Evolutionary conservation across 495 filamentous ascomycete genomes (phyloP).

Genomic region (Glutinoglossum americanum): DNA sequence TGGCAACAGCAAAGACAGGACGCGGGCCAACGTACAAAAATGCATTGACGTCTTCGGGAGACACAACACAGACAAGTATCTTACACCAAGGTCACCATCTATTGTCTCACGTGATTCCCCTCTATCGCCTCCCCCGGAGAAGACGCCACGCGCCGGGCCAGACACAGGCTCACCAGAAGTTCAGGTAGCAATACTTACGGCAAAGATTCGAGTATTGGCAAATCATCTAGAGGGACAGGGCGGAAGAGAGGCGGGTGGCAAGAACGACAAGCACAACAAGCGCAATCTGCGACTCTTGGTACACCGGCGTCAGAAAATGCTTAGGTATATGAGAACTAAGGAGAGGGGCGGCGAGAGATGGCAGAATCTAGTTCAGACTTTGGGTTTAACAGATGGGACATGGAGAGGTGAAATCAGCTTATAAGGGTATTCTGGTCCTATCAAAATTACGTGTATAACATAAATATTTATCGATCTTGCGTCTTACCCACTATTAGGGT

Average conservation of each 20-base stretch:
- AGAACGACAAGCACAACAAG: slow-evolving; percentile 81
- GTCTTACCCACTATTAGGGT: no score
- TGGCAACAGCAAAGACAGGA: slow-evolving; percentile 51
- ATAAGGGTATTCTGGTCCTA: background rate
- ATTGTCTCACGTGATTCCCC: slow-evolving; percentile 5
- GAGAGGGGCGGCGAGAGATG: slow-evolving; percentile 81
- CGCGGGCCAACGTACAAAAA: slow-evolving; percentile 55
- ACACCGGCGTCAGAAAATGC: slow-evolving; percentile 71
- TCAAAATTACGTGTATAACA: background rate
- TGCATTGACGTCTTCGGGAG: slow-evolving; percentile 79
- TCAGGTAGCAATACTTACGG: slow-evolving; percentile 88
- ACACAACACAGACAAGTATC: slow-evolving; percentile 57
- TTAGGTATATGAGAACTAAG: slow-evolving; percentile 68
- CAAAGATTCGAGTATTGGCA: slow-evolving; percentile 71
- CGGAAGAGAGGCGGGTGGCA: slow-evolving; percentile 26
- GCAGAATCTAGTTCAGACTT: slow-evolving; percentile 53
- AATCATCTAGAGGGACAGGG: slow-evolving; percentile 28
- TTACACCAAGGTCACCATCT: slow-evolving; percentile 32
- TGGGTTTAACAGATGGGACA: slow-evolving; percentile 69
- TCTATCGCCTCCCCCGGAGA: slow-evolving; percentile 15
- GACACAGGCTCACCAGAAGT: slow-evolving; percentile 92
- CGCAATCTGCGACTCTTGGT: slow-evolving; percentile 66
- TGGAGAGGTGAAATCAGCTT: slow-evolving; percentile 74
- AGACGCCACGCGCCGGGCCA: slow-evolving; percentile 52
- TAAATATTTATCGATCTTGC: no score